These are phyloP conservation scores for Arabis alpina DNA, from an alignment of 345 rosid species.

Conservation along the genomic window DNA sequence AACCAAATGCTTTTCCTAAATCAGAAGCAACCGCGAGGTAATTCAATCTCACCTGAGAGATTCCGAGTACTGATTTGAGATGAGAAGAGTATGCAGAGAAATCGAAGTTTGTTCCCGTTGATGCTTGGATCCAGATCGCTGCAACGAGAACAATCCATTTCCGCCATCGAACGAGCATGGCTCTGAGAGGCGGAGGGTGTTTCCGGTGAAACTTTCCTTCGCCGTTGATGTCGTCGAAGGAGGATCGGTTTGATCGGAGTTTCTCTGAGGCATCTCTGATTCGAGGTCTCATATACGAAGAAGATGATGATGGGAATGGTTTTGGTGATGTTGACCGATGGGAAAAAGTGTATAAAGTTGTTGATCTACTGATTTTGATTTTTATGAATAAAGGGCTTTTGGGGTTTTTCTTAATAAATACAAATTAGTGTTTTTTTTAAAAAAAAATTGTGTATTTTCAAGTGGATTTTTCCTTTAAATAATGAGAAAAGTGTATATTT, in stretches of 20 bases:
- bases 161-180: constrained; percentile 61
- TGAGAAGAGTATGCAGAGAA: constrained; percentile 72
- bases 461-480: too few relatives aligned
- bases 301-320: constrained; percentile 11
- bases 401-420: neutral
- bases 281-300: constrained; percentile 45
- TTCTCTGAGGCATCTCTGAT: constrained; percentile 41
- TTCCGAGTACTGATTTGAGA: constrained; percentile 63
- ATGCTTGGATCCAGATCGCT: constrained; percentile 78
- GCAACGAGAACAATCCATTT: constrained; percentile 74
- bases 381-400: constrained; percentile 19
- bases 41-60: constrained; percentile 72
- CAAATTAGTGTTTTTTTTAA: too few relatives aligned
- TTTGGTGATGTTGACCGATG: constrained; percentile 38
- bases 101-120: constrained; percentile 82
- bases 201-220: constrained; percentile 38
- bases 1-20: constrained; percentile 77
- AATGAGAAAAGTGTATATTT: too few relatives aligned
- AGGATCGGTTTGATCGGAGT: constrained; percentile 34
- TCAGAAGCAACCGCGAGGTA: constrained; percentile 79
- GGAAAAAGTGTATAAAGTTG: constrained; percentile 18
- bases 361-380: constrained; percentile 27
- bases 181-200: constrained; percentile 36
- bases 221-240: constrained; percentile 33
- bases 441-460: too few relatives aligned